Conservation (phyloP, 2,329 filamentous ascomycete species). For the Sordariomycetes sp. region DNA sequence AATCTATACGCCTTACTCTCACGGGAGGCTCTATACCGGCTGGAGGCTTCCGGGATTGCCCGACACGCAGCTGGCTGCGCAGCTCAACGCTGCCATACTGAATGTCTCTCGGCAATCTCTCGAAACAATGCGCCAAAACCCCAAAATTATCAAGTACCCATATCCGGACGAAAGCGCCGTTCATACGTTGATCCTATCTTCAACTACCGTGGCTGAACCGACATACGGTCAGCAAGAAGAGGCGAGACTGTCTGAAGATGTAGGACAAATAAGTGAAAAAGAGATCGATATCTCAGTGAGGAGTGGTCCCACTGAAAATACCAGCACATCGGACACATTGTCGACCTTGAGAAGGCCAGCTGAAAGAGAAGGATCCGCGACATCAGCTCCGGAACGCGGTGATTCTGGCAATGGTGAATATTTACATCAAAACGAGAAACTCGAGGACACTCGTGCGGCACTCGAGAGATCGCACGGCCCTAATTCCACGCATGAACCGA, state of each 20-base stretch:
- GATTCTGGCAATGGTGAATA: too few relatives aligned
- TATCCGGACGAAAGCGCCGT: not conserved
- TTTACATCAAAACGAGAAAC: too few relatives aligned
- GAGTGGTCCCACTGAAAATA: too few relatives aligned
- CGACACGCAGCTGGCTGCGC: not conserved
- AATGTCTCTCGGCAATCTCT: not conserved
- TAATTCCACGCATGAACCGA: too few relatives aligned
- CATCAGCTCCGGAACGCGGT: too few relatives aligned
- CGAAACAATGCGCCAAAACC: not conserved
- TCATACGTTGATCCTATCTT: not conserved
- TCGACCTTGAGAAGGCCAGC: too few relatives aligned
- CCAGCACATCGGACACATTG: too few relatives aligned
- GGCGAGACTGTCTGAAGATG: not conserved
- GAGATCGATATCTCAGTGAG: too few relatives aligned
- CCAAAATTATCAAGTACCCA: not conserved
- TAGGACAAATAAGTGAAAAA: too few relatives aligned
- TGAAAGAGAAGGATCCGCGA: too few relatives aligned
- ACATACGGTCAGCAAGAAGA: not conserved
- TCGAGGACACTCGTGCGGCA: too few relatives aligned
- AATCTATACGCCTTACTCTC: constrained; percentile 24
- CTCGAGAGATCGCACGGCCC: too few relatives aligned
- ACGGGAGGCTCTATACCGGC: constrained; percentile 28
- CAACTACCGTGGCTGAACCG: not conserved
- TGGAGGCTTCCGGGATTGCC: constrained; percentile 25
- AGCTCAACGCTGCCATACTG: not conserved